Percentiles rank a stretch among this genome's conserved stretches.
These are phyloP conservation scores for Phialophora tarda DNA, from an alignment of 2,329 filamentous ascomycete genomes.

Conservation along the genomic window DNA sequence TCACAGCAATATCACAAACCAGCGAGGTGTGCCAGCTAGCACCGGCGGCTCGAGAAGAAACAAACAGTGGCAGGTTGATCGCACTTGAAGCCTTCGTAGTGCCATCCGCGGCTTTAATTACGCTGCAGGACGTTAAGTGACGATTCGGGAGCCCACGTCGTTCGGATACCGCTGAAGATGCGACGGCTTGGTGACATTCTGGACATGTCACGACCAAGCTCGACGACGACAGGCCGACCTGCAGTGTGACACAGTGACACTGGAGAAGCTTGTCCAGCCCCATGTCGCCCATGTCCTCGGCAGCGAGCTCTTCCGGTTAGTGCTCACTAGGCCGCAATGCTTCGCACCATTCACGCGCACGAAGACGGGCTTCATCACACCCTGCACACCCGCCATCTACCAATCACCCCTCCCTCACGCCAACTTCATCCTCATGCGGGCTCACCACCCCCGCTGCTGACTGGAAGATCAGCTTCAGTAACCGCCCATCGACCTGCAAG, in stretches of 20 bases:
- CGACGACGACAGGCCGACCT: slow-evolving; percentile 8
- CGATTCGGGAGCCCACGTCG: neutral
- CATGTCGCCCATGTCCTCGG: slow-evolving; percentile 4
- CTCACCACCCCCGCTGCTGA: slow-evolving; percentile 23
- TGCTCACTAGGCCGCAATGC: slow-evolving; percentile 12
- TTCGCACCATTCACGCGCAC: slow-evolving; percentile 27
- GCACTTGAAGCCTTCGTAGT: neutral
- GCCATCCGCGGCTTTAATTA: neutral
- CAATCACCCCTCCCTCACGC: slow-evolving; percentile 24
- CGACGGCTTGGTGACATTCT: neutral
- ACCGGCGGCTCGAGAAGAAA: slow-evolving; percentile 6
- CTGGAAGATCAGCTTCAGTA: slow-evolving; percentile 32
- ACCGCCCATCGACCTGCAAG: slow-evolving; percentile 33
- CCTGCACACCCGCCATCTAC: slow-evolving; percentile 9
- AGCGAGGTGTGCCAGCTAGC: neutral
- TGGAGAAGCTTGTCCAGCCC: neutral
- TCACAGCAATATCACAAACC: slow-evolving; percentile 7
- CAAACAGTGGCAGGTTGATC: neutral
- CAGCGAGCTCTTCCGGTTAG: slow-evolving; percentile 1
- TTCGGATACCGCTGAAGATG: neutral
- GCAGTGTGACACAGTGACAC: slow-evolving; percentile 7
- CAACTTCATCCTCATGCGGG: slow-evolving; percentile 18
- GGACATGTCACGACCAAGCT: slow-evolving; percentile 1
- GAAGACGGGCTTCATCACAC: slow-evolving; percentile 27
- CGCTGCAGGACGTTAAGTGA: neutral